Base-by-base conservation (phyloP, 2,329 filamentous ascomycete genomes). In the Beauveria varroae region DNA sequence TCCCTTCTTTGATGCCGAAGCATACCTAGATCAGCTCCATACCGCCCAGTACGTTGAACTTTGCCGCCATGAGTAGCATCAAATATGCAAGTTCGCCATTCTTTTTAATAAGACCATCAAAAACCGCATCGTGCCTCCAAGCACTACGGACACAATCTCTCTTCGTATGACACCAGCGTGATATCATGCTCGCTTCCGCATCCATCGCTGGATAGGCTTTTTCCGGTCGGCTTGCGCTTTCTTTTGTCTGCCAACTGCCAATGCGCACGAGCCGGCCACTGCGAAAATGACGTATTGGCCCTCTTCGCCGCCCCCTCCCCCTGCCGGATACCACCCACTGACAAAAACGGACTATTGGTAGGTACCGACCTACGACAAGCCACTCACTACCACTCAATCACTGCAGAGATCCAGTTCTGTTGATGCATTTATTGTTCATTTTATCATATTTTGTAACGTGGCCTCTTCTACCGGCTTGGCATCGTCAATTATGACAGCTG, bases 261-360 rank as follows among this genome's bases (percentile, higher is more conserved):
- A 34, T 34, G 24, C 47, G 57, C 57, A 59, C 47, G 30, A 24
- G 43, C 34, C 56, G 43, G 46, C n/a, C 22, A 37, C 57, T 22
- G 41, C 24, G 22, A 43, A 43, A 34, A 59, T 59, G 57, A 59
- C 57, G 57, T 59, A 51, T 43, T 43, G 30, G 30, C 30, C 30
- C 30, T 34, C 30, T 14, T 34, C 30, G 12, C 30, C 2, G 14
- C 22, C 24, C 46, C 20, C 22, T 16, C 7, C n/a, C 16, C 50
- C 30, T 34, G 28, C 47, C 46, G 47, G 52, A 22, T 40, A 59
- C 10, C 57, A 59, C 10, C 57, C 57, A 47, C 57, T 52, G 47
- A 47, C 57, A 59, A 28, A 59, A 59, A 43, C 57, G 57, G 57
- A 59, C 26, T 47, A 28, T 28, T 50, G 43, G 22, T n/a, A 51